A percentile compares a stretch with the other conserved stretches of the same genome.
Conservation (phyloP, 352 stramenopile genomes). For the Globisporangium middletonii region DNA sequence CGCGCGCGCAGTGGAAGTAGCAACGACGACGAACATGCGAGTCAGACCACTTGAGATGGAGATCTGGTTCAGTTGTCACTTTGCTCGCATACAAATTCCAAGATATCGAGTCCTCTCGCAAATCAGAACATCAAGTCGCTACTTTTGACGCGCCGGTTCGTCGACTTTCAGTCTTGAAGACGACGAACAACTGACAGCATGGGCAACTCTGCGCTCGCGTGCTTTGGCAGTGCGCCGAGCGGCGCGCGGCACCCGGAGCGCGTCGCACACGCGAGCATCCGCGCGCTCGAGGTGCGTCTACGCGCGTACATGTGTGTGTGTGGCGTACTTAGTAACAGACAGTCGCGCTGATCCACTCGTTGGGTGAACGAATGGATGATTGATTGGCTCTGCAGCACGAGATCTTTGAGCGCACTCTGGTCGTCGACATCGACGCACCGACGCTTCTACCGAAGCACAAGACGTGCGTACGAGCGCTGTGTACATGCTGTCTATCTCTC, state of each 20-base stretch:
- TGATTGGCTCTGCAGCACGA: not conserved
- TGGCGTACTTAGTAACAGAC: no score
- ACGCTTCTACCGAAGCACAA: conserved; percentile 2
- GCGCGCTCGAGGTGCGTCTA: not conserved
- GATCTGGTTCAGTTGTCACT: not conserved
- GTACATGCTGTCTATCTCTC: not conserved
- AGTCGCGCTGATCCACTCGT: not conserved
- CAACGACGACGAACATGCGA: not conserved
- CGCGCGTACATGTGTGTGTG: not conserved
- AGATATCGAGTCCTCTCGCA: no score
- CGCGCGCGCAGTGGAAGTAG: conserved; percentile 50
- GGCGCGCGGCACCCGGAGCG: not conserved
- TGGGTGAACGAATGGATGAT: not conserved
- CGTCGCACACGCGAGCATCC: not conserved
- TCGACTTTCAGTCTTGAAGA: no score
- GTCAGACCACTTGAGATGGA: not conserved
- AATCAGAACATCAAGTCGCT: no score
- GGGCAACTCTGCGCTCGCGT: conserved; percentile 21
- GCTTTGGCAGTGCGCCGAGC: conserved; percentile 4
- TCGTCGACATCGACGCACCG: conserved; percentile 10
- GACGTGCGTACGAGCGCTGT: not conserved
- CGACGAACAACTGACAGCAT: conserved; percentile 5
- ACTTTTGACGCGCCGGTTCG: no score
- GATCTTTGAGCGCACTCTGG: conserved; percentile 2
- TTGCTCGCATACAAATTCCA: no score